Evolutionary conservation across 2,329 filamentous ascomycete genomes (phyloP), one percentile per base, ranked within the genome.

Genomic region (Trichophyton benhamiae): DNA sequence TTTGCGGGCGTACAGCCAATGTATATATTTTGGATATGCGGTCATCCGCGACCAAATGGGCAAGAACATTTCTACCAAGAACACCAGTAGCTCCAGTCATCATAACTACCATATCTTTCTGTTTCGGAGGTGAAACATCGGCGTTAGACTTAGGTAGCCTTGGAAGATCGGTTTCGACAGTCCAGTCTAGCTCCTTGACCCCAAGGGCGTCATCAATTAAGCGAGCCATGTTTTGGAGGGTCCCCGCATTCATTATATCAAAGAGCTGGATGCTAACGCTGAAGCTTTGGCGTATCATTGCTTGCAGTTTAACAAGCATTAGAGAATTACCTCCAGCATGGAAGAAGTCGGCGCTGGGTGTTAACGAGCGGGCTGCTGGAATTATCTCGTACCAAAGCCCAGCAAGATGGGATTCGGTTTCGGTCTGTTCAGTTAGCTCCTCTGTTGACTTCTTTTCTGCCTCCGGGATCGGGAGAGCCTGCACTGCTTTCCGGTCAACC

Each of bases 1-100:
- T 57, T 38, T 36, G 53, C 6, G 27, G 27, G 17, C 63, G 61
- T n/a, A 71, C 66, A 3, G 78, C 78, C 8, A 82, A 49, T 62
- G 77, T 80, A 65, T 79, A 74, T 0, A 82, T 66, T 9, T 67
- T 68, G 1, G 60, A 33, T 0, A 81, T 69, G 0, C 60, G 58
- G 0, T 65, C 38, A 3, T 73, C 60, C 2, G 67, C 60, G 0
- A 75, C 58, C 0, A 83, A 71, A 0, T 67, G 63, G 3, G 63
- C 58, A 1, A 81, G 66, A 22, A 82, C 60, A 8, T 72, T 61
- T 2, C 64, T 60, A 2, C 73, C 77, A 0, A 82, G 66, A 59
- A 76, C 78, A 0, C 71, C 66, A 1, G 69, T 71, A 11, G 67
- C 66, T 1, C 71, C 72, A 9, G 71, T 72, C 1, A 73, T 46